Conservation (phyloP, 495 filamentous ascomycete genomes). For the Neurospora sp. region DNA sequence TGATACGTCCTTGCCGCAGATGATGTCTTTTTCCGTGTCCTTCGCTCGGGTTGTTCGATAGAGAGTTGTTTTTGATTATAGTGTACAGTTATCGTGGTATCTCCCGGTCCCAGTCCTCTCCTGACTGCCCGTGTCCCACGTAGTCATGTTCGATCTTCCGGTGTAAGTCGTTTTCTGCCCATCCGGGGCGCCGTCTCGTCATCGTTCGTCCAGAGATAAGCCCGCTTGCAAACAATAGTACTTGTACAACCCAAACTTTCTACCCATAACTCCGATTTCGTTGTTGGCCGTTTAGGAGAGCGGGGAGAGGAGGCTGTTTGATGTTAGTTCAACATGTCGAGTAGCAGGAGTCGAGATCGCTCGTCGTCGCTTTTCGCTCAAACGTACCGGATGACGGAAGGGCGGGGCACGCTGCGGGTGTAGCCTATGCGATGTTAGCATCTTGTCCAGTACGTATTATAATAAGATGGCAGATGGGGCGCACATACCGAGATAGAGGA, state of each 20-base stretch:
- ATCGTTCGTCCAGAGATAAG: not conserved
- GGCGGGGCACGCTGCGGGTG: conserved; percentile 83
- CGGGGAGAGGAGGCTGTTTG: conserved; percentile 57
- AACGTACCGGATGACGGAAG: conserved; percentile 80
- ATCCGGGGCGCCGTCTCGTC: not conserved
- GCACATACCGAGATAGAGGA: conserved; percentile 88
- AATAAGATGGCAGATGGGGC: not conserved
- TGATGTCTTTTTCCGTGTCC: not conserved
- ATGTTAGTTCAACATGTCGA: conserved; percentile 1
- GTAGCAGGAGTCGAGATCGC: not conserved
- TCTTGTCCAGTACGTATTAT: conserved; percentile 3
- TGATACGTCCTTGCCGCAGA: not conserved
- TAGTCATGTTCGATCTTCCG: not conserved
- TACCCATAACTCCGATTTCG: not conserved
- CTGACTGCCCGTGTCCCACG: not conserved
- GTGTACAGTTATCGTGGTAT: conserved; percentile 15
- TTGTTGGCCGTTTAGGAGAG: conserved; percentile 39
- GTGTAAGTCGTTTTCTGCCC: not conserved
- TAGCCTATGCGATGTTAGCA: conserved; percentile 54
- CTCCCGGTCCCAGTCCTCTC: not conserved
- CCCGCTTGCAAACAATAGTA: conserved; percentile 8
- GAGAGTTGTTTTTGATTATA: conserved; percentile 14
- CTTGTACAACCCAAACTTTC: conserved; percentile 8
- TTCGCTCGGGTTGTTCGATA: not conserved
- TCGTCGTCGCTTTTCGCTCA: not conserved